Conservation (phyloP, 2,329 filamentous ascomycete genomes). For the Curvularia lunata region DNA sequence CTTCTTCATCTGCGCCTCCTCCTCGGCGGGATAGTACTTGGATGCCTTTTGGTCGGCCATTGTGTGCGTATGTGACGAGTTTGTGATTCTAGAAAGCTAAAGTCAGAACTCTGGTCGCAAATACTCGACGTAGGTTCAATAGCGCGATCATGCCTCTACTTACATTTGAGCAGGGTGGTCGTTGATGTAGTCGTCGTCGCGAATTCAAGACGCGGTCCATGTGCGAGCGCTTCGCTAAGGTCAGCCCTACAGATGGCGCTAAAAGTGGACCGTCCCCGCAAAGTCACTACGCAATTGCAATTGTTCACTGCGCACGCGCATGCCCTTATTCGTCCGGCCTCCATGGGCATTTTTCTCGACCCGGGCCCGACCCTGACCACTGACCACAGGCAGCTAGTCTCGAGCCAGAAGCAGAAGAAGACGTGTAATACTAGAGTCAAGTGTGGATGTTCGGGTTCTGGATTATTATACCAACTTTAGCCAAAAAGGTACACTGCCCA, state of each 20-base stretch:
- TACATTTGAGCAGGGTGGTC: neutral
- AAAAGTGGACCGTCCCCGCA: constrained; percentile 16
- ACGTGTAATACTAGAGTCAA: neutral
- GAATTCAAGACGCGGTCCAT: constrained; percentile 23
- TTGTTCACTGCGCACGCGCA: constrained; percentile 7
- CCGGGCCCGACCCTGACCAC: neutral
- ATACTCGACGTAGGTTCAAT: neutral
- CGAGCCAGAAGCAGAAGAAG: neutral
- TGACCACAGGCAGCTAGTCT: neutral
- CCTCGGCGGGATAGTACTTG: constrained; percentile 98
- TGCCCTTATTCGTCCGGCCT: neutral
- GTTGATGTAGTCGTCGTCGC: constrained; percentile 19
- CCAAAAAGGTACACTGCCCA: constrained; percentile 13
- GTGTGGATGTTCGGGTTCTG: neutral
- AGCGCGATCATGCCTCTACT: neutral
- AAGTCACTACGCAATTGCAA: neutral
- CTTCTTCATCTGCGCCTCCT: constrained; percentile 88
- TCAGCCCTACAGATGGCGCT: constrained; percentile 23
- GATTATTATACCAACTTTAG: constrained; percentile 2
- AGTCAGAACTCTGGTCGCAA: neutral
- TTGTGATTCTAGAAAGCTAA: constrained; percentile 2
- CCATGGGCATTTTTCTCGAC: neutral
- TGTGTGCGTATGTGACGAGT: constrained; percentile 1
- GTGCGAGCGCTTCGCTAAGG: constrained; percentile 32
- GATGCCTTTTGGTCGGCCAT: constrained; percentile 74